phyloP scores from a whole-genome alignment of 306 rosid species.

The apple (Malus domestica) region ASM211411v1 NC_041798.1:2098001-2098500 shows the following conservation, averaged over 20 bases:
- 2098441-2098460: neutral
- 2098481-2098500: neutral
- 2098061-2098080: neutral
- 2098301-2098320: neutral
- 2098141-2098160: constrained; percentile 11
- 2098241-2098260: constrained; percentile 19
- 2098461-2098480: neutral
- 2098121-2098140: neutral
- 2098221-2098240: constrained; percentile 30
- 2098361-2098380: neutral
- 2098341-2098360: neutral
- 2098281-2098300: constrained; percentile 7
- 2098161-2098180: constrained; percentile 65
- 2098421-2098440: neutral
- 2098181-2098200: constrained; percentile 98
- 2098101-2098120: constrained; percentile 1
- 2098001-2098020: neutral
- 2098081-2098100: constrained; percentile 8
- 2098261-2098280: constrained; percentile 16
- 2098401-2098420: neutral
- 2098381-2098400: neutral
- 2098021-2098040: neutral
- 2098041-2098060: neutral
- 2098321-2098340: neutral
- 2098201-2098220: constrained; percentile 53